Evolutionary conservation across 2,329 filamentous ascomycete genomes (phyloP).

Genomic region (Colletotrichum cuscutae): DNA sequence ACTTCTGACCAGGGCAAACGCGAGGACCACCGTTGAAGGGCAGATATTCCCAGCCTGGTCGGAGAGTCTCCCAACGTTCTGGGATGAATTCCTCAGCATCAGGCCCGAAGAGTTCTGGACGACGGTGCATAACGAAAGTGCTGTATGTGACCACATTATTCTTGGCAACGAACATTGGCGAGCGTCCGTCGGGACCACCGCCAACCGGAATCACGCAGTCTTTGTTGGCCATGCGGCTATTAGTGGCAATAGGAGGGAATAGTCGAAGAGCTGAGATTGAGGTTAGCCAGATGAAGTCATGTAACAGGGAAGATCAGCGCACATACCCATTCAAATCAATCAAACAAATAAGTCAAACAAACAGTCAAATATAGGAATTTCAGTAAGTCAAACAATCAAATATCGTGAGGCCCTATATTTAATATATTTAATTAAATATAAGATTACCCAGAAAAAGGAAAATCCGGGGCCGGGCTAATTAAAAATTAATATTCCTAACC

Average conservation of each 20-base stretch:
- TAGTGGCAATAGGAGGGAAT: slow-evolving; percentile 61
- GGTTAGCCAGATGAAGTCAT: slow-evolving; percentile 38
- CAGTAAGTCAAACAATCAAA: too few relatives aligned
- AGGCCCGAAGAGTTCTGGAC: slow-evolving; percentile 42
- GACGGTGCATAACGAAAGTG: slow-evolving; percentile 49
- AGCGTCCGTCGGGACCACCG: slow-evolving; percentile 56
- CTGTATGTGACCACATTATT: slow-evolving; percentile 55
- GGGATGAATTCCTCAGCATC: slow-evolving; percentile 42
- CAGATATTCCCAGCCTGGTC: slow-evolving; percentile 47
- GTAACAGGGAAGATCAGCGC: neutral
- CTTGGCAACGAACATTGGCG: slow-evolving; percentile 59
- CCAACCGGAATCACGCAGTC: slow-evolving; percentile 62
- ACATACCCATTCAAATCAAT: too few relatives aligned
- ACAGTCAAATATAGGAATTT: too few relatives aligned
- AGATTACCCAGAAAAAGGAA: too few relatives aligned
- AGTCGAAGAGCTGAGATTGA: slow-evolving; percentile 50
- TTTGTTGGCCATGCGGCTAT: slow-evolving; percentile 54
- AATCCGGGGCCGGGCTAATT: too few relatives aligned
- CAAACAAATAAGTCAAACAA: too few relatives aligned
- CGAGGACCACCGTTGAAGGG: slow-evolving; percentile 52
- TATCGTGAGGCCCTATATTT: too few relatives aligned
- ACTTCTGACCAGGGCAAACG: slow-evolving; percentile 41
- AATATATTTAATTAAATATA: too few relatives aligned
- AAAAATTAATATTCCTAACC: too few relatives aligned
- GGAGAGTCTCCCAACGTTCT: slow-evolving; percentile 44